A percentile compares a stretch with the other conserved stretches of the same genome.
Conservation (phyloP, 108 stramenopile genomes). For the Stephanodiscus triporus region DNA sequence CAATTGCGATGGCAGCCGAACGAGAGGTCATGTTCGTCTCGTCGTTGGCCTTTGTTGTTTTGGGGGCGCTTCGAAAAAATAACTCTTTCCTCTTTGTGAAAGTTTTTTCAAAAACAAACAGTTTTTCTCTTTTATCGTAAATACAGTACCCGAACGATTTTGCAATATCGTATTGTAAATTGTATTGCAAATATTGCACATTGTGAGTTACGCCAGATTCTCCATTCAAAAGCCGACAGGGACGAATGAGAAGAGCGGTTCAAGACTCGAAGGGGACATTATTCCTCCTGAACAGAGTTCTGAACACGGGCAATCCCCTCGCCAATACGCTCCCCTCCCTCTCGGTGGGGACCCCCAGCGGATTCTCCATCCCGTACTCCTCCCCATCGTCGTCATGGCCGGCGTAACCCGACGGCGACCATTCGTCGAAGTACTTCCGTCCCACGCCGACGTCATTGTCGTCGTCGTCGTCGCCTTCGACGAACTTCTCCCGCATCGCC, state of each 20-base stretch:
- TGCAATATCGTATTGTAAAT: no score
- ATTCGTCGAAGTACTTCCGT: slow-evolving; percentile 1
- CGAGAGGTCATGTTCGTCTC: neutral
- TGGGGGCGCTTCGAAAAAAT: neutral
- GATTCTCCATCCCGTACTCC: slow-evolving; percentile 70
- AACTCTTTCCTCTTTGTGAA: neutral
- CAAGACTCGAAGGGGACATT: slow-evolving; percentile 6
- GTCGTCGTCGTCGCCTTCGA: slow-evolving; percentile 43
- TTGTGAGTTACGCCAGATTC: no score
- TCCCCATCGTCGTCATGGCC: slow-evolving; percentile 26
- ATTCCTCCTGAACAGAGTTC: slow-evolving; percentile 70
- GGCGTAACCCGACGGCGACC: slow-evolving; percentile 43
- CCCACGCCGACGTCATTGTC: slow-evolving; percentile 9
- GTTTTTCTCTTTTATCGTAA: no score
- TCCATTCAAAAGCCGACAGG: no score
- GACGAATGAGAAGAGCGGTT: no score
- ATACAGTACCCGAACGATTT: no score
- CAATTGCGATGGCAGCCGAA: neutral
- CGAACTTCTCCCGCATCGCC: slow-evolving; percentile 81
- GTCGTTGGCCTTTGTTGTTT: neutral
- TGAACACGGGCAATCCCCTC: slow-evolving; percentile 71
- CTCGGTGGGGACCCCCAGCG: slow-evolving; percentile 82
- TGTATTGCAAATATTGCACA: no score
- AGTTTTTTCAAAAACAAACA: neutral
- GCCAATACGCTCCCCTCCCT: slow-evolving; percentile 85